Evolutionary conservation across 306 rosid species (phyloP).

Genomic region (Hylodesmum podocarpum): DNA sequence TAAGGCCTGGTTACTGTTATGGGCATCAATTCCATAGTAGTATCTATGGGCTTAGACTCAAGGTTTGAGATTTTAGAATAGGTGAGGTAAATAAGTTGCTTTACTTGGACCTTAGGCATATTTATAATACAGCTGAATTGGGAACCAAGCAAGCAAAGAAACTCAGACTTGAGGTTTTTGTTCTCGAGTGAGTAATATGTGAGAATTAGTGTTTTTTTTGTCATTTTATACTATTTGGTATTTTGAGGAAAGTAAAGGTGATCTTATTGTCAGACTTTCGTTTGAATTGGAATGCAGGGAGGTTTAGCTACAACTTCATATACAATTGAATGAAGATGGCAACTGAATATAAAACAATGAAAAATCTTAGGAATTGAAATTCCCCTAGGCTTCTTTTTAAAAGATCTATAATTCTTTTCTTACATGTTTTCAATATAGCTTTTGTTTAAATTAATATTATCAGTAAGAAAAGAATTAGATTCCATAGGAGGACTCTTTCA

Average conservation of each 20-base stretch:
- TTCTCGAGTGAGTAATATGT: neutral
- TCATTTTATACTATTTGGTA: neutral
- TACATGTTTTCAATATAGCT: neutral
- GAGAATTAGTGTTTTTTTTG: neutral
- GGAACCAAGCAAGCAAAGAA: neutral
- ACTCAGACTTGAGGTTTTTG: neutral
- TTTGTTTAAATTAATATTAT: neutral
- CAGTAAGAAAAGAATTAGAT: neutral
- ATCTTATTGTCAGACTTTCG: neutral
- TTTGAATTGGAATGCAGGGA: neutral
- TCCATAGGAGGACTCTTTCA: neutral
- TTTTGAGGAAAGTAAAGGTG: neutral
- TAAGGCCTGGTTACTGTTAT: neutral
- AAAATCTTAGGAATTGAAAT: neutral
- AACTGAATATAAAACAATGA: neutral
- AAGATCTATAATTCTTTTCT: neutral
- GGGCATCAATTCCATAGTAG: neutral
- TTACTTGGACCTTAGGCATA: neutral
- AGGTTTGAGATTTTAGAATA: neutral
- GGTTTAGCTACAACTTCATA: neutral
- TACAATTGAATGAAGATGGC: neutral
- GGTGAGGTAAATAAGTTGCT: neutral
- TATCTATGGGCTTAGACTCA: neutral
- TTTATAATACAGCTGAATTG: neutral
- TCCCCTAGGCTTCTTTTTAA: neutral